Evolutionary conservation across 208 protist genomes (phyloP).

Genomic region (Tritrichomonas foetus): DNA sequence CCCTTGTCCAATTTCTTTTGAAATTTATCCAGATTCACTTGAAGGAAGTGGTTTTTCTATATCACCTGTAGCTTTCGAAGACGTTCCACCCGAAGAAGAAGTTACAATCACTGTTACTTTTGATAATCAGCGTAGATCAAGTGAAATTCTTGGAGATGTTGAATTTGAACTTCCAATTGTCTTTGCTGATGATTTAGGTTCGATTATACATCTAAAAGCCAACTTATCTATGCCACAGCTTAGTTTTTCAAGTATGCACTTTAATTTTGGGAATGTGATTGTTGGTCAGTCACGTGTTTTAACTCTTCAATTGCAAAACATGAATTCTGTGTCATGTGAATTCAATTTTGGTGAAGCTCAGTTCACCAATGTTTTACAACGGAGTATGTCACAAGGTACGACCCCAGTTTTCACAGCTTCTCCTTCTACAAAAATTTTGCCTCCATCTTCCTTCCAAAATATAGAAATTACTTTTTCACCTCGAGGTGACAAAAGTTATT

Average conservation of each 20-base stretch:
- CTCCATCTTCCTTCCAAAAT: not conserved
- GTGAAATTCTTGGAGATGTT: not conserved
- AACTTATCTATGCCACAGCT: not conserved
- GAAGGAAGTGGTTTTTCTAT: not conserved
- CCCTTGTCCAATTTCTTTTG: constrained; percentile 27
- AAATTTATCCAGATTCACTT: not conserved
- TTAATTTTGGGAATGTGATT: constrained; percentile 14
- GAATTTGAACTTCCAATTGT: not conserved
- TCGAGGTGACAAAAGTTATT: not conserved
- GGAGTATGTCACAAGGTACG: not conserved
- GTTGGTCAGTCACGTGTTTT: not conserved
- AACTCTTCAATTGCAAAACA: not conserved
- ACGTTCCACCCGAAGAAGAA: not conserved
- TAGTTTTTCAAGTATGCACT: not conserved
- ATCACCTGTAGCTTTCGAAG: not conserved
- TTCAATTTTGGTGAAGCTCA: not conserved
- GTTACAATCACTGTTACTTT: not conserved
- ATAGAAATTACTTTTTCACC: not conserved
- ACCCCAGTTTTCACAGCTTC: not conserved
- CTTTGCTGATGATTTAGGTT: not conserved
- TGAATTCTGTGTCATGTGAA: not conserved
- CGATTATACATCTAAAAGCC: not conserved
- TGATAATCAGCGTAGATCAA: not conserved
- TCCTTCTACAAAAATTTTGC: not conserved
- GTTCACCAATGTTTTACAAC: not conserved